Conservation (phyloP, 257 asterid genomes). For the Jasminum sambac region DNA sequence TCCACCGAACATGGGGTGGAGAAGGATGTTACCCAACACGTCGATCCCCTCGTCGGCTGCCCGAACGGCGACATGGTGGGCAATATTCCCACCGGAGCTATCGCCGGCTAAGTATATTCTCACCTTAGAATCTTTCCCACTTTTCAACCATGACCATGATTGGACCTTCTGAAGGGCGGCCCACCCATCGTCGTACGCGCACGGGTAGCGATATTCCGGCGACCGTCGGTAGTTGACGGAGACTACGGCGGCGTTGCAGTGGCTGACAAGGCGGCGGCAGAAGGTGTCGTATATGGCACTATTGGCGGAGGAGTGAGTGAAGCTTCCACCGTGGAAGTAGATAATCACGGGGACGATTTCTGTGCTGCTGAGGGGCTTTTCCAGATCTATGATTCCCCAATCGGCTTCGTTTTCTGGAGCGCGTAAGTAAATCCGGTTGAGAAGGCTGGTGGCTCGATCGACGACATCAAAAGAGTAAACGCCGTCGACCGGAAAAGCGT, state of each 20-base stretch:
- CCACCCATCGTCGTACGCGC: slow-evolving; percentile 22
- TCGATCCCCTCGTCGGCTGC: slow-evolving; percentile 11
- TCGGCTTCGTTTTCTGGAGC: slow-evolving; percentile 11
- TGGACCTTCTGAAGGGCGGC: slow-evolving; percentile 16
- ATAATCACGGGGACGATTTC: slow-evolving; percentile 18
- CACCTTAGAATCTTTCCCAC: slow-evolving; percentile 22
- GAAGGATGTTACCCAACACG: slow-evolving; percentile 19
- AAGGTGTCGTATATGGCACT: slow-evolving; percentile 21
- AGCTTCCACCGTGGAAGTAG: slow-evolving; percentile 25
- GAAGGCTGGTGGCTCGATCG: slow-evolving; percentile 19
- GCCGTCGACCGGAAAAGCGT: slow-evolving; percentile 14
- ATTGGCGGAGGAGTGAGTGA: slow-evolving; percentile 21
- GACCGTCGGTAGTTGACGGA: slow-evolving; percentile 18
- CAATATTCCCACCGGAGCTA: slow-evolving; percentile 22
- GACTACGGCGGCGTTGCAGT: slow-evolving; percentile 19
- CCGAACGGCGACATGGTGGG: slow-evolving; percentile 16
- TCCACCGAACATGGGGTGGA: slow-evolving; percentile 21
- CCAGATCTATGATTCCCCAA: slow-evolving; percentile 14
- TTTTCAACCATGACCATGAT: slow-evolving; percentile 16
- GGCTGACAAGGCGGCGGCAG: slow-evolving; percentile 13
- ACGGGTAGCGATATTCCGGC: slow-evolving; percentile 13
- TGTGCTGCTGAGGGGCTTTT: slow-evolving; percentile 6
- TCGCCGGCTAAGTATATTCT: slow-evolving; percentile 12
- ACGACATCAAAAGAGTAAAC: slow-evolving; percentile 22
- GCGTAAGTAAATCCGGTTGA: slow-evolving; percentile 16